Evolutionary conservation across 495 filamentous ascomycete genomes (phyloP).

Genomic region (Aspergillus taichungensis): DNA sequence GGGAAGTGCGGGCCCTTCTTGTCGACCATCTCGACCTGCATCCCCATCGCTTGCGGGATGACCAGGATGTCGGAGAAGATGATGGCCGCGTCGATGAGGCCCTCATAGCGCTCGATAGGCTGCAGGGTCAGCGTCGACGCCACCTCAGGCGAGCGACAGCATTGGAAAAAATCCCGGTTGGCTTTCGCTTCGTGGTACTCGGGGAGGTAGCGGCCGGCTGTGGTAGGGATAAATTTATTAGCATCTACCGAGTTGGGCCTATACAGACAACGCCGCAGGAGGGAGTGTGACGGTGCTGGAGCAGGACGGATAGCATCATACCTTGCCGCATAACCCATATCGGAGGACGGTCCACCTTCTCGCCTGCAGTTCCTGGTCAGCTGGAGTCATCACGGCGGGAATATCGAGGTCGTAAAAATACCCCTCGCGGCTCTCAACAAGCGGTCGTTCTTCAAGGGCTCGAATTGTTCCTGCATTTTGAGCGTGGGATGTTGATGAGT

Average conservation of each 20-base stretch:
- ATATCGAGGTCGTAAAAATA: slow-evolving; percentile 27
- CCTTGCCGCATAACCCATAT: slow-evolving; percentile 99
- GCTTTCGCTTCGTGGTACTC: slow-evolving; percentile 96
- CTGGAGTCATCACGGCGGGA: neutral
- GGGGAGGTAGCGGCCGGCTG: slow-evolving; percentile 93
- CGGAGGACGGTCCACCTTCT: slow-evolving; percentile 82
- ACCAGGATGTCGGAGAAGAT: slow-evolving; percentile 99
- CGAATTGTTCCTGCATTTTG: slow-evolving; percentile 58
- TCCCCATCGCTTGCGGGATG: slow-evolving; percentile 94
- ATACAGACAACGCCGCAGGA: too few relatives aligned
- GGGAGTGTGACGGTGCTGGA: too few relatives aligned
- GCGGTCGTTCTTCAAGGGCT: slow-evolving; percentile 81
- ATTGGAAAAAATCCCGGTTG: slow-evolving; percentile 86
- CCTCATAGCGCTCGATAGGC: slow-evolving; percentile 82
- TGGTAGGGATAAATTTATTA: neutral
- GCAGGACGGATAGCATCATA: slow-evolving; percentile 24
- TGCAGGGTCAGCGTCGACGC: slow-evolving; percentile 87
- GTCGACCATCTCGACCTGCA: slow-evolving; percentile 94
- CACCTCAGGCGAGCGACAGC: slow-evolving; percentile 87
- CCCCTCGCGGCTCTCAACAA: slow-evolving; percentile 82
- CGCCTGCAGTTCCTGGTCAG: slow-evolving; percentile 46
- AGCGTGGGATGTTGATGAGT: slow-evolving; percentile 13
- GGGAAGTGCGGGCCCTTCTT: slow-evolving; percentile 95
- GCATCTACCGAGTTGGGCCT: too few relatives aligned
- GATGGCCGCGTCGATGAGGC: slow-evolving; percentile 91